These are phyloP conservation scores for Wallacemonas sp. DNA, from an alignment of 208 protist genomes.

Conservation along the genomic window DNA sequence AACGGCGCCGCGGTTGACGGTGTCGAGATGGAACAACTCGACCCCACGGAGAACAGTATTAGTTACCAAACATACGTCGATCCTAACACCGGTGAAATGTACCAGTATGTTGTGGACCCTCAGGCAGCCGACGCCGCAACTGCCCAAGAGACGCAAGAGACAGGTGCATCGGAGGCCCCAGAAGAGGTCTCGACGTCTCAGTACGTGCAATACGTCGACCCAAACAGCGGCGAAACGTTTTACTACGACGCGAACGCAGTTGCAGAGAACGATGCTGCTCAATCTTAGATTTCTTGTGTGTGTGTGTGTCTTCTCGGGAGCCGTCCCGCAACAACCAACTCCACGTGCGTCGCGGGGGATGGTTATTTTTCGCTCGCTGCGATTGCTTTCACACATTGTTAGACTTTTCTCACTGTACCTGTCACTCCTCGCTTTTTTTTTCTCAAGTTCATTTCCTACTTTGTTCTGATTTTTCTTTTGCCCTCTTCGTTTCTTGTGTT, in stretches of 20 bases:
- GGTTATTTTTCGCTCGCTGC: no score
- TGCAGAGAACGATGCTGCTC: slow-evolving; percentile 20
- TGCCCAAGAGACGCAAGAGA: background rate
- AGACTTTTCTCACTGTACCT: no score
- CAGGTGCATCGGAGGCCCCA: background rate
- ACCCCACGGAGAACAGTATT: slow-evolving; percentile 12
- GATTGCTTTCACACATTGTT: no score
- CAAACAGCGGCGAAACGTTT: slow-evolving; percentile 27
- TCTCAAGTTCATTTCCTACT: slow-evolving; percentile 2
- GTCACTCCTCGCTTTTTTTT: slow-evolving; percentile 9
- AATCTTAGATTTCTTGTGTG: background rate
- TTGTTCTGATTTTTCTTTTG: slow-evolving; percentile 9
- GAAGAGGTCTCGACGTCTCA: background rate
- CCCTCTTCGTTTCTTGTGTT: background rate
- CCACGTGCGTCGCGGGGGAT: no score
- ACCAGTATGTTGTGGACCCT: slow-evolving; percentile 27
- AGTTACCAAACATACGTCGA: slow-evolving; percentile 39
- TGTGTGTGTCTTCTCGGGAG: no score
- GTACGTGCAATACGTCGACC: slow-evolving; percentile 36
- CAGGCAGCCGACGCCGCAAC: slow-evolving; percentile 1
- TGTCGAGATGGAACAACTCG: slow-evolving; percentile 3
- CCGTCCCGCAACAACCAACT: no score
- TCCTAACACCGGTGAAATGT: slow-evolving; percentile 33
- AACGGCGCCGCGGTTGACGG: slow-evolving; percentile 7
- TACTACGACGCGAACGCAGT: slow-evolving; percentile 20